Base-by-base conservation (phyloP, 768 basidiomycete species). In the Trametes cubensis region DNA sequence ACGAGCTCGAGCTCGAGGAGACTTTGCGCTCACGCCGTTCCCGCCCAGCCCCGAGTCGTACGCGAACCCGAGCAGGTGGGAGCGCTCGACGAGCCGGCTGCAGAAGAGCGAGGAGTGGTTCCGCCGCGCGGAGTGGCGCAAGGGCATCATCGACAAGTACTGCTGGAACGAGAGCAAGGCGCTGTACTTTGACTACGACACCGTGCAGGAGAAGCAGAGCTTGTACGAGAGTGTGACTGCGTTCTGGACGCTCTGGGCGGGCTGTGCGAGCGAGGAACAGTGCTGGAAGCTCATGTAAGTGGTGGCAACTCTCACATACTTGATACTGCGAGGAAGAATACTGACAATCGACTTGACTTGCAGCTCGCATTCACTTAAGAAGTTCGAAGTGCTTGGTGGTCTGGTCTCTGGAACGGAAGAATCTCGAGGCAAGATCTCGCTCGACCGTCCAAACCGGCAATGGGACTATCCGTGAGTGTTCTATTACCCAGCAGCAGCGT, bases 181-280 rank as follows among this genome's bases (percentile, higher is more conserved):
- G 66, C 79, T 98, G 68, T 98, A 96, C 81, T 95, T 93, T 71
- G 96, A 99, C 74, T 98, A 95, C 69, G 96, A 99, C 73, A 95
- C 92, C 18, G 90, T 86, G 58, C 84, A 90, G 74, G 87, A 92
- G 80, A 88, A 88, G 76, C 94, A 96, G 80, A 93, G 89, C 64
- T 73, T 95, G 68, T 99, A 98, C 71, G 96, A 99, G 79, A 92
- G 90, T 71, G 97, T 94, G n/a, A 99, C 96, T 0, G 83, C 90
- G 26, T 90, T 95, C 75, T 99, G 95, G 95, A 85, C 94, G 40
- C 81, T 99, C 39, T 99, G 96, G 96, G 94, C 94, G 15, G 96
- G 96, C 14, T 96, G 94, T 74, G 95, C 95, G 42, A 95, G 93
- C 63, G 96, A 98, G 68, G 89, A 95, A 67, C 96, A 99, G 75